Base-by-base conservation (phyloP, 768 basidiomycete genomes). In the Tephrocybe sp. region DNA sequence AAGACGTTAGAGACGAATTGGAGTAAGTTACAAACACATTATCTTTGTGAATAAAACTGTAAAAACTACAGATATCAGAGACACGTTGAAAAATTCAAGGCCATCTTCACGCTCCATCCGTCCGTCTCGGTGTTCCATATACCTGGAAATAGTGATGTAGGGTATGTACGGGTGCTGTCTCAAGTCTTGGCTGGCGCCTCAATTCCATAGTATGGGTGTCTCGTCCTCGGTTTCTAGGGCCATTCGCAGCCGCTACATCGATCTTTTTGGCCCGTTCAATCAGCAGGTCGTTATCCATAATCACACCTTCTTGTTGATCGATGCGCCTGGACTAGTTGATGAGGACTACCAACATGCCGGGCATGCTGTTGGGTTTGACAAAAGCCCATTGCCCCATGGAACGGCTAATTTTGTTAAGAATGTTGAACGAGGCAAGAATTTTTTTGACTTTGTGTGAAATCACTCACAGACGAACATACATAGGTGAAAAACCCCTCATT, bases 71-170 rank as follows among this genome's bases (percentile, higher is more conserved):
- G 90, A 61, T 89, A 88, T 62, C 67, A 76, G 30, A 59, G 65
- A 18, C 88, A 88, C 49, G 72, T 69, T 16, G 65, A 68, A 27
- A 76, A 80, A 45, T 91, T 91, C 69, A 76, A 80, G 57, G 67
- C 70, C 3, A 81, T 83, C 24, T 90, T 90, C 59, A 62, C 70
- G 15, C 57, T 70, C 1, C 63, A 76, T 16, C 48, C 68, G 12
- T 66, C 67, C 3, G 63, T 71, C 13, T 60, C 70, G 0, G 71
- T 75, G 45, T 77, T 82, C 66, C 82, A 79, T 58, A 71, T 90
- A 34, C 83, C 87, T 6, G 91, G 91, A n/a, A 93, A 93, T 56
- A 85, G 84, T 55, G 91, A 93, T 57, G 75, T 93, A 38, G 83
- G 83, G 77, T 84, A n/a, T n/a, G n/a, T n/a, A 40, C 19, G 78